Base-by-base conservation (phyloP, 140 eudicot species). In the Flaveria floridana region DNA sequence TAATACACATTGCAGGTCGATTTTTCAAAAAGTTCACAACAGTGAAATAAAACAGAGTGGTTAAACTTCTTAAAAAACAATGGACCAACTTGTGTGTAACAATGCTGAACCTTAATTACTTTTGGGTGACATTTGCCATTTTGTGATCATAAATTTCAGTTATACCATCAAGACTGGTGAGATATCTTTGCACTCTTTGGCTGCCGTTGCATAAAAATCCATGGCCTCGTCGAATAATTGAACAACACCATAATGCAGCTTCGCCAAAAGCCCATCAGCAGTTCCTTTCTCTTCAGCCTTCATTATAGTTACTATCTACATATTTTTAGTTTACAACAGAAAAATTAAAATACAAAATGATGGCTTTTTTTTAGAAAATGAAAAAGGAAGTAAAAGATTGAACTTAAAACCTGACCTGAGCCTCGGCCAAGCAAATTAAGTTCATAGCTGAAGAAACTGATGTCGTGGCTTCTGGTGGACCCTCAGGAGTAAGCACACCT, bases 381-480 rank as follows among this genome's bases (percentile, higher is more conserved):
- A 53, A 16, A 25, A 42, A 7, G 34, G 26, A 67, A 42, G 57
- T 47, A 69, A 68, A 66, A 30, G 12, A 73, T 52, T 61, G 37
- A 18, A 10, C 19, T 44, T 19, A 23, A 75, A 50, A 26, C 12
- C 79, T 52, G 19, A 89, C 97, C 95, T 92, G 95, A 57, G 95
- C 97, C 69, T 92, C 96, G 0, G 96, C 97, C 86, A 92, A 84
- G 73, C 97, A 92, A 68, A 92, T 64, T 47, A 85, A 84, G 83
- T 84, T 89, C 89, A 85, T 79, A 47, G 74, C 69, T 25, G 87
- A 82, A 65, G 86, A 81, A 58, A 87, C 59, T 7, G 75, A 25
- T 30, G 83, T 39, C 3, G 74, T 61, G 64, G 80, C 85, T 86
- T 92, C 96, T 0, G 90, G 96, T 39, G 91, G 91, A 75, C 83